phyloP scores from a whole-genome alignment of 768 basidiomycete genomes.

The Suillus placidus region DNA sequence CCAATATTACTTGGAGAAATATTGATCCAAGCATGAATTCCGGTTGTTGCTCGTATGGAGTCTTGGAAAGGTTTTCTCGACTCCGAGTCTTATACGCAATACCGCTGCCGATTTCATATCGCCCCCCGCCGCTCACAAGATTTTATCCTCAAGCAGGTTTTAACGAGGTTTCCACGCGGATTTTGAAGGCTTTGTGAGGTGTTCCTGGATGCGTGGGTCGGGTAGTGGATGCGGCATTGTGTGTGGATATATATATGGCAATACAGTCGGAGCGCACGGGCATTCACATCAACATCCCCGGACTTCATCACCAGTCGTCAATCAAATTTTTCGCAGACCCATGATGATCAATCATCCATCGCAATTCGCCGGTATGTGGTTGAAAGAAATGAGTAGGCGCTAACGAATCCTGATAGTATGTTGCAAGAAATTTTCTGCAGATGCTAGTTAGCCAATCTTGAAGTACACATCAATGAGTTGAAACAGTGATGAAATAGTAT shows the following conservation, averaged over 20 bases:
- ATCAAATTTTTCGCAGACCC: too few relatives aligned
- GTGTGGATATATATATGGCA: background rate
- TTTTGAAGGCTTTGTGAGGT: background rate
- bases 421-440: too few relatives aligned
- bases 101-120: background rate
- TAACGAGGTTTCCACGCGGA: background rate
- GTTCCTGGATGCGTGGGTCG: background rate
- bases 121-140: background rate
- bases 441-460: too few relatives aligned
- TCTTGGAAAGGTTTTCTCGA: background rate
- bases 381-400: too few relatives aligned
- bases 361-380: too few relatives aligned
- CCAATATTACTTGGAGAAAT: background rate
- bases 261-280: too few relatives aligned
- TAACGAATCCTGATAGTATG: too few relatives aligned
- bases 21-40: background rate
- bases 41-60: background rate
- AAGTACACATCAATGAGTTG: too few relatives aligned
- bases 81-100: background rate
- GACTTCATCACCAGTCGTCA: too few relatives aligned
- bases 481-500: too few relatives aligned
- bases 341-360: too few relatives aligned
- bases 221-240: background rate
- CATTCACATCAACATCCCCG: too few relatives aligned
- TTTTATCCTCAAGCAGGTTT: background rate